Base-by-base conservation (phyloP, 176 grass and related monocot genomes). In the Aechmea fasciata region DNA sequence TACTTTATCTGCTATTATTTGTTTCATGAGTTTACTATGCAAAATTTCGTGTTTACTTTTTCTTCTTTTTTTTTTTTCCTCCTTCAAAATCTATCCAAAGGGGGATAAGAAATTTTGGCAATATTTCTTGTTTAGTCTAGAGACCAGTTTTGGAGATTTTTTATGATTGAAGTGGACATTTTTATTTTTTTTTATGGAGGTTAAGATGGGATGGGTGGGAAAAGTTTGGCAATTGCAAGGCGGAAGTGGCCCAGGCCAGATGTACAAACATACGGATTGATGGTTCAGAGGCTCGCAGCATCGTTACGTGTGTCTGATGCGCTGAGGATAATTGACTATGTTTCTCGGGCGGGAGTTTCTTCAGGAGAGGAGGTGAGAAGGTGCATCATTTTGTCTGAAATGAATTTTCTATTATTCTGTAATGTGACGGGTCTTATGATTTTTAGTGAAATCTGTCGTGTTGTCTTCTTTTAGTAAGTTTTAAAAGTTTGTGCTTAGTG, bases 171-270 rank as follows among this genome's bases (percentile, higher is more conserved):
- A 15, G 14, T 59, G 14, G 54, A 17, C 19, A n/a, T 59, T 55
- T 55, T 54, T 54, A 3, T 15, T 54, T 55, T n/a, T n/a, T 55
- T 55, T n/a, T 59, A 18, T 20, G n/a, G 53, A 25, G 61, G 54
- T 69, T 29, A 12, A 12, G 48, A 75, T 71, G 68, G 49, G 1
- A 65, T 67, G 13, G 70, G 67, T 23, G 59, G 33, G 29, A 62
- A 73, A 15, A 14, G 41, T 71, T 47, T 7, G 33, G 33, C 75
- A 74, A 84, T 69, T 17, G 86, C 69, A 15, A 57, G 69, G 49
- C 90, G 74, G 81, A 82, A 75, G 65, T 94, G 90, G 90, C 65
- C 83, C 4, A 85, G 83, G 78, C 90, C 90, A 10, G 80, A 90
- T 69, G 79, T 82, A 47, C 80, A 13, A n/a, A 94, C 86, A 0